These are phyloP conservation scores for Phytophthora idaei DNA, from an alignment of 352 stramenopile genomes.

Conservation along the genomic window DNA sequence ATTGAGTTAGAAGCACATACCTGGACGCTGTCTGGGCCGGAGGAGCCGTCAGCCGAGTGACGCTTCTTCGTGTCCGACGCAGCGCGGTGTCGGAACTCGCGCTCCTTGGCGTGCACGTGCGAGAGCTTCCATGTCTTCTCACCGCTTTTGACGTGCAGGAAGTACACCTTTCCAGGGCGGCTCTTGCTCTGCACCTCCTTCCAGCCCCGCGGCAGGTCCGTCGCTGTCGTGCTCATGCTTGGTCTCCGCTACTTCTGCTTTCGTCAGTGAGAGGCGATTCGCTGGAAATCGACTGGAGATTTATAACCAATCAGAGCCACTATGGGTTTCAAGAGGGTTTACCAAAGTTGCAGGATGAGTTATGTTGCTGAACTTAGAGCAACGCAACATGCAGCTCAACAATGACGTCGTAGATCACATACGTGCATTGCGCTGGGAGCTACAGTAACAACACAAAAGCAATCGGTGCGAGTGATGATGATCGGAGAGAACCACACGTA, in stretches of 20 bases:
- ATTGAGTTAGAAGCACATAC: conserved; percentile 11
- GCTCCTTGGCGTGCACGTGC: conserved; percentile 84
- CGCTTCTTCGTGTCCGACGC: conserved; percentile 40
- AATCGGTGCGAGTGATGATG: background rate
- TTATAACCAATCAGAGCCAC: conserved; percentile 1
- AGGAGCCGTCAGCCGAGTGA: conserved; percentile 21
- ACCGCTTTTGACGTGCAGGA: conserved; percentile 80
- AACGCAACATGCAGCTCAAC: too few species aligned
- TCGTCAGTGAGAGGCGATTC: background rate
- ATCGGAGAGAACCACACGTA: background rate
- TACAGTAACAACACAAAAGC: background rate
- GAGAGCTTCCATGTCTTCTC: conserved; percentile 90
- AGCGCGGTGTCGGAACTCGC: conserved; percentile 67
- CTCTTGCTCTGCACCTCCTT: conserved; percentile 90
- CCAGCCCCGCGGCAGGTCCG: conserved; percentile 84
- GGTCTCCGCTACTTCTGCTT: background rate
- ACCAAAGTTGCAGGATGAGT: background rate
- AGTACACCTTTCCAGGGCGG: conserved; percentile 84
- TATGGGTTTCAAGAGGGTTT: background rate
- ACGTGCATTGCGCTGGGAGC: background rate
- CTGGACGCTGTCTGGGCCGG: conserved; percentile 53
- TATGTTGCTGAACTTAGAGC: too few species aligned
- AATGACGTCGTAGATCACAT: too few species aligned
- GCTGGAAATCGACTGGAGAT: background rate
- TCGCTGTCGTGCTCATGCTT: conserved; percentile 48